Evolutionary conservation across 148 eudicot species (phyloP), one percentile per base, ranked within the genome.

Genomic region (Vaccinium vitisidaea): DNA sequence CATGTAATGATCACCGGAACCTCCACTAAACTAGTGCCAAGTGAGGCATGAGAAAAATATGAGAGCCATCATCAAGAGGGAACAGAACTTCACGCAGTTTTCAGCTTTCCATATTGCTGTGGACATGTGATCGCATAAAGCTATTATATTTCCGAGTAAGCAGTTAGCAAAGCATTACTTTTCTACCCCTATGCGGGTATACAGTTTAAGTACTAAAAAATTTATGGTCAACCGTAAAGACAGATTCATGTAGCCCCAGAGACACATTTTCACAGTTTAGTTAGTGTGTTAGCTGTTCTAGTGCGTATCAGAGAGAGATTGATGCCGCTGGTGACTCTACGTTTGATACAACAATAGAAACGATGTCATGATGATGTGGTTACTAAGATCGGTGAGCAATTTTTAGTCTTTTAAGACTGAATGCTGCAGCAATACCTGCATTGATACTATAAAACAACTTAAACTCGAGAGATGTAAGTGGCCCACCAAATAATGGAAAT

Each of bases 401-500:
- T 80, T 59, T 56, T 80, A 18, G 53, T 58, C 8, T 75, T 23
- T 23, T 11, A 83, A 73, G 12, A 30, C 16, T 39, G 36, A 30
- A 55, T 43, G 69, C 23, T 74, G 36, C 69, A 73, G 15, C 84
- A 46, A 19, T 53, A 21, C 16, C 13, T 30, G 65, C 78, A 25
- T 32, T 46, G 27, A 32, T 32, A 19, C 49, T 18, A 16, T 32
- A 32, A 49, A 54, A 79, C 67, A 30, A 55, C 30, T 46, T 49
- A 80, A n/a, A 39, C 50, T 32, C 7, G 2, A 21, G 19, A 80
- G 53, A 39, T 59, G 46, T 39, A 39, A 19, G 8, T 58, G 52
- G 53, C 43, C 55, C 25, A 80, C 12, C 7, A 78, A 80, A 65
- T 25, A 52, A 23, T 71, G 74, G 70, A 79, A 69, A 23, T 85